Evolutionary conservation across 75 land plant genomes (phyloP).

Genomic region (Sequoiadendron giganteum): DNA sequence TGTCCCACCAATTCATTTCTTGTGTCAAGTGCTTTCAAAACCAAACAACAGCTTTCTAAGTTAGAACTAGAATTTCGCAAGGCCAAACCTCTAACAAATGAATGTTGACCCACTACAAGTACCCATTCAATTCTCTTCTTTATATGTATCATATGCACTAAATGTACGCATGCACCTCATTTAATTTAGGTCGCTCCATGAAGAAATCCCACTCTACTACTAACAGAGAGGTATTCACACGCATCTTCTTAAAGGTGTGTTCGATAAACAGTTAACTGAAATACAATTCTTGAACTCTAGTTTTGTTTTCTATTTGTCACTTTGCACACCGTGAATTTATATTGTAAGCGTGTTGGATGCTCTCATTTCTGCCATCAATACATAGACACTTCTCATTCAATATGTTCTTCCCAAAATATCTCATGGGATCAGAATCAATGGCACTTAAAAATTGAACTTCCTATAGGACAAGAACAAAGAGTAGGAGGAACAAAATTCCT

Average conservation of each 20-base stretch:
- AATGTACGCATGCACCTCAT: background rate
- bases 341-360: background rate
- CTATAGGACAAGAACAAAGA: background rate
- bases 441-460: background rate
- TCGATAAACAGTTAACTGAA: background rate
- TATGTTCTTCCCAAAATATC: background rate
- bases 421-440: background rate
- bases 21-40: background rate
- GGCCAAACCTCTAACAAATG: background rate
- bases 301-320: background rate
- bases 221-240: background rate
- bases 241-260: background rate
- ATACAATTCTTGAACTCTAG: background rate
- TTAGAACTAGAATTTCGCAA: background rate
- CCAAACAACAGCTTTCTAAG: background rate
- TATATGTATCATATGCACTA: background rate
- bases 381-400: background rate
- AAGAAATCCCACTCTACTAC: background rate
- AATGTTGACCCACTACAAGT: background rate
- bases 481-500: background rate
- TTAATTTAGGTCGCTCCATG: background rate
- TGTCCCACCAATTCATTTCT: background rate
- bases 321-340: background rate
- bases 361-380: background rate
- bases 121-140: too few relatives aligned